Evolutionary conservation across 2,329 filamentous ascomycete species (phyloP).

Genomic region (Aspergillus amoenus): DNA sequence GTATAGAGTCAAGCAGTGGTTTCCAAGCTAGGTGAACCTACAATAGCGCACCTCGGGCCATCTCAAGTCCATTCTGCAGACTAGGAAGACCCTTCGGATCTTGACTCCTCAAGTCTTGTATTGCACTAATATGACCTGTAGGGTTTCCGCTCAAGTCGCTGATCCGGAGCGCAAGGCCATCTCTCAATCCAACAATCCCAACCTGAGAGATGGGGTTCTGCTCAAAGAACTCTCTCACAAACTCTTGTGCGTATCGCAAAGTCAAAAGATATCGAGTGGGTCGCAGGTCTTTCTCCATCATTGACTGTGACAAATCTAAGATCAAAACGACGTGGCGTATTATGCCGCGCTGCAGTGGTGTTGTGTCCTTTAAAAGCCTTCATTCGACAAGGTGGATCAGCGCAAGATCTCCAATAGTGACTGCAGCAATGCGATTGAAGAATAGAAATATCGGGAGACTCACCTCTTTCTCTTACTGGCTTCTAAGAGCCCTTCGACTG

Average conservation of each 20-base stretch:
- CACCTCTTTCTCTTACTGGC: slow-evolving; percentile 76
- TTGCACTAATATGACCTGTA: slow-evolving; percentile 76
- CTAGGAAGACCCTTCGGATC: slow-evolving; percentile 75
- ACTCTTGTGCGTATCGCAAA: slow-evolving; percentile 79
- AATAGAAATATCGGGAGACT: slow-evolving; percentile 13
- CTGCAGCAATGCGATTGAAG: background rate
- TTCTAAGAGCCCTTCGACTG: slow-evolving; percentile 72
- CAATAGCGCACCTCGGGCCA: slow-evolving; percentile 90
- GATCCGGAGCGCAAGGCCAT: slow-evolving; percentile 81
- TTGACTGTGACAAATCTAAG: slow-evolving; percentile 87
- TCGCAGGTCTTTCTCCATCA: slow-evolving; percentile 91
- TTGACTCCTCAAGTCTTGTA: slow-evolving; percentile 65
- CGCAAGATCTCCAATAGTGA: background rate
- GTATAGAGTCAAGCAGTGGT: background rate
- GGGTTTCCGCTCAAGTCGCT: slow-evolving; percentile 92
- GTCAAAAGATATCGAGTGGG: slow-evolving; percentile 82
- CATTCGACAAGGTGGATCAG: slow-evolving; percentile 22
- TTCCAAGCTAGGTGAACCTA: slow-evolving; percentile 38
- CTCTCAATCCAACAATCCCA: slow-evolving; percentile 87
- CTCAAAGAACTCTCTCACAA: slow-evolving; percentile 93
- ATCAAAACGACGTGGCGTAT: slow-evolving; percentile 94
- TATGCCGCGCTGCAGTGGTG: slow-evolving; percentile 91
- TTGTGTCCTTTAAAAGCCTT: slow-evolving; percentile 87
- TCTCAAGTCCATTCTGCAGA: slow-evolving; percentile 92
- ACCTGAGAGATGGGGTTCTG: slow-evolving; percentile 98